Evolutionary conservation across 2,329 filamentous ascomycete species (phyloP), one percentile per base, ranked within the genome.

Genomic region (Cytospora piceicola): DNA sequence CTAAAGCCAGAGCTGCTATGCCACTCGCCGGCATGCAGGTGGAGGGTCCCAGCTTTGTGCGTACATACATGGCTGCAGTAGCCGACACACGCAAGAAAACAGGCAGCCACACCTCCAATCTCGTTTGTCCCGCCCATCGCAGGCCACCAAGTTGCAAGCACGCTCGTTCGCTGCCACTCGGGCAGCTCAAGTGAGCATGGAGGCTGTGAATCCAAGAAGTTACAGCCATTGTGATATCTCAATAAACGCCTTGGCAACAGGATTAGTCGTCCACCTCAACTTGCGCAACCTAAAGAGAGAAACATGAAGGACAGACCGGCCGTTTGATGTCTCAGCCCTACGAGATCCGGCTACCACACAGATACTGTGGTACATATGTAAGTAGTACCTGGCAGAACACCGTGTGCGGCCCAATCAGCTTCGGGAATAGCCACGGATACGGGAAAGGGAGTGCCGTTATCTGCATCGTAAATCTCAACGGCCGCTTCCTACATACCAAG

Each of bases 321-420:
- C n/a, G n/a, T 55, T 46, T 12, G 55, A 11, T 42, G 54, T 55
- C 51, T 66, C 64, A 66, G 60, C 64, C 64, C 58, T 66, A 66
- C 32, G 34, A 66, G 46, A 36, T 56, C 61, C 42, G 49, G 32
- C 32, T 56, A 49, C n/a, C 17, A 9, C 51, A 30, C 4, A 36
- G 34, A 14, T 12, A n/a, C n/a, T n/a, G n/a, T n/a, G n/a, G n/a
- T n/a, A 36, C 14, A 36, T 36, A 36, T 4, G 36, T 3, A 5
- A 42, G 39, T n/a, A 15, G 15, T 3, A 42, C 4, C 39, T 42
- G 17, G 17, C 39, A 42, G n/a, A 7, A 9, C 27, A 42, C n/a
- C 32, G 32, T 12, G 32, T 12, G 49, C 59, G 36, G 58, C 22
- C 51, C 60, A 55, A 61, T 49, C 27, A 61, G 29, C 9, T 24